Percentiles rank a stretch among this genome's conserved stretches.
phyloP scores from a whole-genome alignment of 169 alveolate species.

The Babesia ovata region DNA sequence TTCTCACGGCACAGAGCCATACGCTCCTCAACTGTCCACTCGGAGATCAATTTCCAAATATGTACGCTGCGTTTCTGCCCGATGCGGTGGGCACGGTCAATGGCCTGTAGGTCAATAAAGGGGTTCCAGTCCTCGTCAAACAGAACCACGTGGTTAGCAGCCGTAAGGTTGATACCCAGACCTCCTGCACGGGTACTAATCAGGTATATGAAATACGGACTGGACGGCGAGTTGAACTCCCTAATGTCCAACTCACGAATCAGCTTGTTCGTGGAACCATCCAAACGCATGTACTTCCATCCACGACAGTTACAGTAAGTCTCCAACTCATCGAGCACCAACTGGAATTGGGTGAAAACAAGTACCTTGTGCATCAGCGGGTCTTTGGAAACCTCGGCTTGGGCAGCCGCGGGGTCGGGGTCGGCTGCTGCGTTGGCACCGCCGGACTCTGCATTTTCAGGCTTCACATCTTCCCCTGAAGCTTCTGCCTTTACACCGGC shows the following conservation, averaged over 20 bases:
- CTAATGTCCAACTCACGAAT: slow-evolving; percentile 88
- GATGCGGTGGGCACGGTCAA: slow-evolving; percentile 97
- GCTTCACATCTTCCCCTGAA: slow-evolving; percentile 4
- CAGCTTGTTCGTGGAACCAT: slow-evolving; percentile 88
- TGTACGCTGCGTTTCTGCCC: slow-evolving; percentile 97
- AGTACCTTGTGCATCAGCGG: slow-evolving; percentile 85
- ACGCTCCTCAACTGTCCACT: slow-evolving; percentile 98
- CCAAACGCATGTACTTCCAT: slow-evolving; percentile 89
- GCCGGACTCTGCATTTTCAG: neutral
- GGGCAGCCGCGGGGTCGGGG: slow-evolving; percentile 10
- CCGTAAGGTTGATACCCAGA: slow-evolving; percentile 94
- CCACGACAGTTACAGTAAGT: slow-evolving; percentile 87
- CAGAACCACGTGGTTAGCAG: slow-evolving; percentile 98
- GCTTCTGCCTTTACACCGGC: neutral
- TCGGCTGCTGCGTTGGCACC: neutral
- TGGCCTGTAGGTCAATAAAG: slow-evolving; percentile 98
- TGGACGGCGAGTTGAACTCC: slow-evolving; percentile 84
- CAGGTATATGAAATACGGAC: slow-evolving; percentile 83
- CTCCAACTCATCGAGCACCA: slow-evolving; percentile 88
- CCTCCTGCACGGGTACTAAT: slow-evolving; percentile 96
- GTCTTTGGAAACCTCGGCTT: slow-evolving; percentile 9
- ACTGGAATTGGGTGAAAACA: slow-evolving; percentile 88
- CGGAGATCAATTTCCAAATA: slow-evolving; percentile 94
- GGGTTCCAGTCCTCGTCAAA: slow-evolving; percentile 99
- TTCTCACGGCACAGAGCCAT: slow-evolving; percentile 95